phyloP scores from a whole-genome alignment of 2,329 filamentous ascomycete species.

The Sclerotinia spermophila region DNA sequence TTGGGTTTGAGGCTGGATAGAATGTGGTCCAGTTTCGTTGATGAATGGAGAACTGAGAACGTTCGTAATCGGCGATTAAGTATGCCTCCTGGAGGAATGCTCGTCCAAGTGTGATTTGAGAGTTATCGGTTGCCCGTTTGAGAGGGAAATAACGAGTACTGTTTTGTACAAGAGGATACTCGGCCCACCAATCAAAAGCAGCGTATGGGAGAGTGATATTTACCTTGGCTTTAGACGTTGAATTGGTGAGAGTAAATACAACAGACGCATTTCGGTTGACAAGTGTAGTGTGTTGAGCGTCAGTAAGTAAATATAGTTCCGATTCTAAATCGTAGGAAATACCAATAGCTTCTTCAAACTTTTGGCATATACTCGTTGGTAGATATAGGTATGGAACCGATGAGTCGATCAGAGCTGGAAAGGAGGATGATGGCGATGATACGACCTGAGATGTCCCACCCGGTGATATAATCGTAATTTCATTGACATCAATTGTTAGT shows the following conservation, averaged over 20 bases:
- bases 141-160: slow-evolving; percentile 41
- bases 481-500: slow-evolving; percentile 40
- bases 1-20: slow-evolving; percentile 23
- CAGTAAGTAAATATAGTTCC: slow-evolving; percentile 39
- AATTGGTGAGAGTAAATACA: slow-evolving; percentile 38
- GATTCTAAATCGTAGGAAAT: slow-evolving; percentile 38
- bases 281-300: slow-evolving; percentile 30
- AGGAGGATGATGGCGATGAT: slow-evolving; percentile 20
- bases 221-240: slow-evolving; percentile 32
- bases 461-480: slow-evolving; percentile 30
- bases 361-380: slow-evolving; percentile 38
- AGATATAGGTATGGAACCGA: slow-evolving; percentile 42
- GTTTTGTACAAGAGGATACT: slow-evolving; percentile 36
- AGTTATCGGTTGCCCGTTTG: slow-evolving; percentile 36
- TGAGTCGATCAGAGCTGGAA: slow-evolving; percentile 38
- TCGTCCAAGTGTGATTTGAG: slow-evolving; percentile 40
- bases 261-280: slow-evolving; percentile 36
- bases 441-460: slow-evolving; percentile 22
- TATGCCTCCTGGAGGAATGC: slow-evolving; percentile 42
- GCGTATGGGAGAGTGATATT: slow-evolving; percentile 40
- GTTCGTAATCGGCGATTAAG: slow-evolving; percentile 41
- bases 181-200: slow-evolving; percentile 40
- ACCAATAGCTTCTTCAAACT: slow-evolving; percentile 39
- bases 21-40: slow-evolving; percentile 29
- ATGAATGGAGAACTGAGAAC: slow-evolving; percentile 41